Evolutionary conservation across 192 early-diverging fungal species (phyloP), one percentile per base, ranked within the genome.

Genomic region (Podila epicladia): DNA sequence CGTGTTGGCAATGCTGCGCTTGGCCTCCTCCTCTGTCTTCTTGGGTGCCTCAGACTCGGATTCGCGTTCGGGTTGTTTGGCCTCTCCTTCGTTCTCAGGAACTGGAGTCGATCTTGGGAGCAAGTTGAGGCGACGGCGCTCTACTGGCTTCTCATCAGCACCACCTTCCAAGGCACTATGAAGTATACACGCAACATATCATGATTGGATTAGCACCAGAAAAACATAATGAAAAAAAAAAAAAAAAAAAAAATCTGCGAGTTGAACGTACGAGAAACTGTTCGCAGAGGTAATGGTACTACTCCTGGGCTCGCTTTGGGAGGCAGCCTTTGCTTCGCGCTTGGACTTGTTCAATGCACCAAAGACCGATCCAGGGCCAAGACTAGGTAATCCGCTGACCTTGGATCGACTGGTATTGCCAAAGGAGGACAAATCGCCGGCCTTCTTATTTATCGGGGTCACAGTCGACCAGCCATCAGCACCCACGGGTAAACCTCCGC

Each of bases 401-500:
- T 91, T 89, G 71, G 86, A 85, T 59, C 89, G 86, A 49, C 85
- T 84, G 2, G 93, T 82, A 62, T 93, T 88, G 45, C 95, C 95
- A 83, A 97, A 96, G 51, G 87, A 85, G 26, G 89, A 85, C 50
- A 96, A 69, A 67, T 97, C 94, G 37, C 92, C 93, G 5, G 89
- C 86, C 71, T 82, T 87, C 85, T 84, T 86, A 72, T 67, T 83
- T 85, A 76, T 75, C 50, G 72, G 50, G 8, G 88, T 88, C 57
- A 90, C 92, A 58, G 85, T 92, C 62, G 87, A 94, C 87, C 92
- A 91, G 2, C 95, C 95, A 82, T 93, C 94, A 12, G 88, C 85
- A 13, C 78, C 86, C 28, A 74, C 73, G 85, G 84, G 85, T 70
- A 45, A 79, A 76, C 64, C 78, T 35, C 71, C 65, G 69, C 67